Evolutionary conservation across 139 green algal species (phyloP).

Genomic region (Picocystis salinarum): DNA sequence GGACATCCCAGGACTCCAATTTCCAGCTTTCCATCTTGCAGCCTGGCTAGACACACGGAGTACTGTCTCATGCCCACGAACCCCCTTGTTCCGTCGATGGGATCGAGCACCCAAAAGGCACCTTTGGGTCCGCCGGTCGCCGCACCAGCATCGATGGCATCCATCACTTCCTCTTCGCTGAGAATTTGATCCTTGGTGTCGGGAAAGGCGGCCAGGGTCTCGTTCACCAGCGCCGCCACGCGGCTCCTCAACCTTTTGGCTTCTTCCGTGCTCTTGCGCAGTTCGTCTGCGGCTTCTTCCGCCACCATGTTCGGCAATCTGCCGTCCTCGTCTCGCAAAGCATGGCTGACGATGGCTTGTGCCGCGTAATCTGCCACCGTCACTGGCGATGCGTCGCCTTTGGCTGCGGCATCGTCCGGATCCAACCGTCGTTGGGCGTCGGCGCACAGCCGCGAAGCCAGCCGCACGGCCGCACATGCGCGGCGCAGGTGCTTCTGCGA

Average conservation of each 20-base stretch:
- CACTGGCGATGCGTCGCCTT: slow-evolving; percentile 72
- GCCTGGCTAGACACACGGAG: slow-evolving; percentile 70
- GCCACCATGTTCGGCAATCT: slow-evolving; percentile 41
- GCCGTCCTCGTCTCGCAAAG: slow-evolving; percentile 54
- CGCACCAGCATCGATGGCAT: slow-evolving; percentile 31
- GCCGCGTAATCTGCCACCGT: slow-evolving; percentile 85
- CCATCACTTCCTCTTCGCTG: slow-evolving; percentile 27
- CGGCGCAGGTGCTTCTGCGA: slow-evolving; percentile 1
- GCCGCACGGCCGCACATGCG: not conserved
- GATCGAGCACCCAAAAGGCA: slow-evolving; percentile 81
- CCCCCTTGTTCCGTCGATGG: slow-evolving; percentile 66
- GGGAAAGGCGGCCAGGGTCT: slow-evolving; percentile 14
- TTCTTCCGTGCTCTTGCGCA: slow-evolving; percentile 48
- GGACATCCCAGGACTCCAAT: slow-evolving; percentile 85
- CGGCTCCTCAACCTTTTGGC: not conserved
- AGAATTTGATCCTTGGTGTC: slow-evolving; percentile 5
- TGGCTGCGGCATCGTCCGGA: slow-evolving; percentile 13
- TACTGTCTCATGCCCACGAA: slow-evolving; percentile 92
- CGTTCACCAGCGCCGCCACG: slow-evolving; percentile 49
- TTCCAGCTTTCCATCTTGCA: slow-evolving; percentile 53
- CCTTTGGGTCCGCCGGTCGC: slow-evolving; percentile 36
- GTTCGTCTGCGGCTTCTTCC: slow-evolving; percentile 36
- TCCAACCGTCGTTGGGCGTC: not conserved
- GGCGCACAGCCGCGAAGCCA: not conserved
- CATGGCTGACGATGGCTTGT: slow-evolving; percentile 20